These are phyloP conservation scores for Russula sp. DNA, from an alignment of 768 basidiomycete species.

Conservation along the genomic window DNA sequence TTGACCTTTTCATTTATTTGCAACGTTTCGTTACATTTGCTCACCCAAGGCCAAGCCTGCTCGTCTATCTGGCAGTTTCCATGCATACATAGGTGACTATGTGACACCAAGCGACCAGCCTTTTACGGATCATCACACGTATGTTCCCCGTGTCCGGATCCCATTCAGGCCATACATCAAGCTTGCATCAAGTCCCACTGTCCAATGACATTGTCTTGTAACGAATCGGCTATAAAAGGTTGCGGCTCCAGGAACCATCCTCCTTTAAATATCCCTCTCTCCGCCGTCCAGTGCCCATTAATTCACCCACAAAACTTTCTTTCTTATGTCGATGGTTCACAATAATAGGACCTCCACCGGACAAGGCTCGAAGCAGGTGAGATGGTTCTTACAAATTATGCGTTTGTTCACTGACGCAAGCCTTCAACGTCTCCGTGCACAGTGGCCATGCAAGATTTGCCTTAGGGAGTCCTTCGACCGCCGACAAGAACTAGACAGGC, in stretches of 20 bases:
- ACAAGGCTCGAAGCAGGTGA: not conserved
- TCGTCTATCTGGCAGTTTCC: constrained; percentile 30
- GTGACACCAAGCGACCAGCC: constrained; percentile 18
- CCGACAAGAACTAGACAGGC: not conserved
- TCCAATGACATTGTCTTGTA: constrained; percentile 28
- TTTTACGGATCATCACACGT: constrained; percentile 28
- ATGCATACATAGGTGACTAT: constrained; percentile 25
- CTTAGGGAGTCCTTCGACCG: not conserved
- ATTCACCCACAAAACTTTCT: not conserved
- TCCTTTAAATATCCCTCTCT: too few relatives aligned
- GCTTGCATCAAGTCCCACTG: constrained; percentile 27
- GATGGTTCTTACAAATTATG: not conserved
- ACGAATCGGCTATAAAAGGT: constrained; percentile 30
- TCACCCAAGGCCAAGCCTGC: constrained; percentile 22
- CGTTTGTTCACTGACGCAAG: not conserved
- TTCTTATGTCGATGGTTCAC: not conserved
- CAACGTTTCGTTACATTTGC: constrained; percentile 6
- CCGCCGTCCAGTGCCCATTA: not conserved
- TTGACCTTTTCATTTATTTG: constrained; percentile 19
- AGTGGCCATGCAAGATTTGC: not conserved
- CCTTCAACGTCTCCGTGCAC: not conserved
- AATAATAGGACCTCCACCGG: not conserved
- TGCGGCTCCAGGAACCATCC: too few relatives aligned
- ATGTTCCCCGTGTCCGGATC: constrained; percentile 26
- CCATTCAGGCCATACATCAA: constrained; percentile 27